Conservation (phyloP, 345 rosid species). For the Aegle marmelos region DNA sequence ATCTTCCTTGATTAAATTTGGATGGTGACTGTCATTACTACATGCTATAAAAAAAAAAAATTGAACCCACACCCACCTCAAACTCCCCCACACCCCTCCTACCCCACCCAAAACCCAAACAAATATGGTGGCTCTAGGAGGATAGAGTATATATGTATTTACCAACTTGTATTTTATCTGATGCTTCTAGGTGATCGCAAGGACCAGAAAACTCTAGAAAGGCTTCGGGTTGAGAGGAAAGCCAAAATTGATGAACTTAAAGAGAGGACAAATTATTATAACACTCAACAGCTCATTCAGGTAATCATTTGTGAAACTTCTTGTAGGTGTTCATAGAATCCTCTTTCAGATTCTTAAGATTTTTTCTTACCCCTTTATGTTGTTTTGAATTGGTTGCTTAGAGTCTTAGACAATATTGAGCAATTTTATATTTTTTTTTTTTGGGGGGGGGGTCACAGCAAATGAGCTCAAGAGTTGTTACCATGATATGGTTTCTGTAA, state of each 20-base stretch:
- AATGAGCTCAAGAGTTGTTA: neutral
- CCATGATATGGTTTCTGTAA: neutral
- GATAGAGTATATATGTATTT: constrained; percentile 1
- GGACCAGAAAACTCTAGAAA: constrained; percentile 80
- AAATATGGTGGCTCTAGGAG: neutral
- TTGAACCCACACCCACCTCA: no score
- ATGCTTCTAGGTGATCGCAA: constrained; percentile 64
- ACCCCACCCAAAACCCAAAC: no score
- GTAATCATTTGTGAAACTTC: constrained; percentile 23
- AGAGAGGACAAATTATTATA: constrained; percentile 88
- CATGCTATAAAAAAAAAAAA: neutral
- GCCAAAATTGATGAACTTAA: constrained; percentile 91
- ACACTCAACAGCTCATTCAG: constrained; percentile 94
- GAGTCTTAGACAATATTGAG: neutral
- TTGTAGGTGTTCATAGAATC: neutral
- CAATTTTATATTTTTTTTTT: neutral
- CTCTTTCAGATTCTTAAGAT: neutral
- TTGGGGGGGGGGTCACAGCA: neutral
- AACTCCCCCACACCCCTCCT: no score
- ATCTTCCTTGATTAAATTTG: neutral
- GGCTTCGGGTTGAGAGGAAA: constrained; percentile 83
- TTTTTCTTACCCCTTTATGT: neutral
- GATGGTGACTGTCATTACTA: neutral
- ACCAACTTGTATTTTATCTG: constrained; percentile 1
- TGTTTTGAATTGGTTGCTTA: neutral